Evolutionary conservation across 495 filamentous ascomycete species (phyloP), one percentile per base, ranked within the genome.

Genomic region (Penicillium herquei): DNA sequence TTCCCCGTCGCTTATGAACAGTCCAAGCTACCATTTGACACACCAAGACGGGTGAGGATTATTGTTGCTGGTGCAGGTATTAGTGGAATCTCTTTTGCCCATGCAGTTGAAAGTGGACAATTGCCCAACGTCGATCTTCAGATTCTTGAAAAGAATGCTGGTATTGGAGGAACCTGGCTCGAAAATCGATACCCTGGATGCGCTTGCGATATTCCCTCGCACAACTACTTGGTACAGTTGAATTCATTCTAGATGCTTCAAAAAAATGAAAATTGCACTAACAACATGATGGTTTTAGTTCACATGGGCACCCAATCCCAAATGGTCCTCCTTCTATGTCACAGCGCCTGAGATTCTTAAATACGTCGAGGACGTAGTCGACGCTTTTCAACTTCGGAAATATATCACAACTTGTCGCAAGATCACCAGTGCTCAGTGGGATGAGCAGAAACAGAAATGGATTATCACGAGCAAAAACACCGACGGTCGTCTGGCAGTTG

Each of bases 241-340:
- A 26, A n/a, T 9, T 2, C 12, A 41, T 17, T 41, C 6, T 16
- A 41, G 14, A 6, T 16, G n/a, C n/a, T 41, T 41, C 2, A 41
- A 16, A 6, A 1, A 41, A 9, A 16, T 16, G 6, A 3, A n/a
- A 16, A 2, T 18, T 26, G 21, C 21, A 17, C 39, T 18, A 10
- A 42, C 14, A 18, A 4, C n/a, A n/a, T n/a, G n/a, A n/a, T n/a
- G 21, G 0, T 18, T 18, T 2, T 26, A 62, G 3, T 81, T 75
- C 54, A 78, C 78, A 35, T 89, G 87, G 63, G 76, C 77, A 30
- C 81, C 84, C 7, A 87, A 87, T 55, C 71, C 76, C 5, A 67
- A 82, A 54, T 89, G 86, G 85, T 75, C 74, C 3, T 68, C 78
- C 31, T 74, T 80, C 49, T 88, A 82, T 55, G 78, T 81, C 7